Percentiles rank a stretch among this genome's conserved stretches.
Conservation (phyloP, 371 early-diverging fungal species). For the Rhizomucor pusillus region DNA sequence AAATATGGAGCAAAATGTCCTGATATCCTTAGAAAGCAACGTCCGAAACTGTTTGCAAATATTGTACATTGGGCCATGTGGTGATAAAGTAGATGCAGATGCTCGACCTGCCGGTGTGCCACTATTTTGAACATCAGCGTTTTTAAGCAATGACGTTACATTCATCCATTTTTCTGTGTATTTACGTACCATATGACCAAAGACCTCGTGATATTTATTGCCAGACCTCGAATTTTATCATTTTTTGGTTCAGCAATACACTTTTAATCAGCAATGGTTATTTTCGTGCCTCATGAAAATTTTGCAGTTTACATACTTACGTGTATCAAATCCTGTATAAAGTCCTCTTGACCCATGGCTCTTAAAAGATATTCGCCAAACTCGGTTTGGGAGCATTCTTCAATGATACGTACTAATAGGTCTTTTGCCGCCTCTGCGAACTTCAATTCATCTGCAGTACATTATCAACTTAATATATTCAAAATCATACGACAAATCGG, state of each 20-base stretch:
- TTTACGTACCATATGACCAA: neutral
- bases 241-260: neutral
- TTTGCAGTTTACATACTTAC: no score
- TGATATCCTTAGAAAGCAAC: constrained; percentile 21
- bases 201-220: neutral
- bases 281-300: neutral
- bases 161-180: neutral
- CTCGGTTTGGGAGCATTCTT: constrained; percentile 40
- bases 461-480: no score
- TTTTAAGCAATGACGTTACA: neutral
- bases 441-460: constrained; percentile 12
- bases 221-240: neutral
- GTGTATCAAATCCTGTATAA: no score
- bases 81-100: constrained; percentile 25
- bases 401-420: constrained; percentile 36
- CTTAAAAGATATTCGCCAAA: constrained; percentile 26
- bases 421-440: constrained; percentile 31
- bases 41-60: constrained; percentile 26
- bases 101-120: constrained; percentile 31
- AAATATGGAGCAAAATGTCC: constrained; percentile 11
- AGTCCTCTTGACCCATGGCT: neutral
- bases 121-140: constrained; percentile 18
- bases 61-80: constrained; percentile 37
- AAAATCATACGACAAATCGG: neutral
- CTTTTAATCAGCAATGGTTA: neutral